These are phyloP conservation scores for Aspergillus bombycis DNA, from an alignment of 2,329 filamentous ascomycete genomes.

Conservation along the genomic window DNA sequence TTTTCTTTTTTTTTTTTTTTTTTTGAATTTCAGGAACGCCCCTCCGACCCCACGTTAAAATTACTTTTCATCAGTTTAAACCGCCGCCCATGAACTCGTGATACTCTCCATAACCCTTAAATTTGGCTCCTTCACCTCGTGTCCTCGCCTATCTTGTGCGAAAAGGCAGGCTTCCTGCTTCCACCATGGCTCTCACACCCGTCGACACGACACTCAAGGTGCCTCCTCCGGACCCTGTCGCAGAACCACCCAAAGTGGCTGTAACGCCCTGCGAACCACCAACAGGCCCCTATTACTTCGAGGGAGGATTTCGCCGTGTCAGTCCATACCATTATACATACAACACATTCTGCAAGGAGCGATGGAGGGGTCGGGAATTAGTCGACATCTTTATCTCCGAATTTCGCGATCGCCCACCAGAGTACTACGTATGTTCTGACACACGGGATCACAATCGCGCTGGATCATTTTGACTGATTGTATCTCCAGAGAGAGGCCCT, in stretches of 20 bases:
- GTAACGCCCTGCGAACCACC: slow-evolving; percentile 45
- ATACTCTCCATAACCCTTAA: neutral
- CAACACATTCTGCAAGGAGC: slow-evolving; percentile 90
- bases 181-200: slow-evolving; percentile 43
- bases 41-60: slow-evolving; percentile 4
- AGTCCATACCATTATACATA: slow-evolving; percentile 90
- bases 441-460: neutral
- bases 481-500: slow-evolving; percentile 69
- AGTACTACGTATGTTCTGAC: slow-evolving; percentile 75
- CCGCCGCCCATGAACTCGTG: neutral
- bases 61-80: neutral
- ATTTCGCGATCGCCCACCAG: slow-evolving; percentile 82
- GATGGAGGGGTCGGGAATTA: slow-evolving; percentile 81
- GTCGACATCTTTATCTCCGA: slow-evolving; percentile 89
- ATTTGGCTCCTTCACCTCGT: slow-evolving; percentile 43
- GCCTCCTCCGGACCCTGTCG: slow-evolving; percentile 28
- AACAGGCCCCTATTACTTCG: slow-evolving; percentile 76
- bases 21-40: neutral
- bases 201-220: slow-evolving; percentile 31
- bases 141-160: slow-evolving; percentile 44
- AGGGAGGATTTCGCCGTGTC: slow-evolving; percentile 80
- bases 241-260: slow-evolving; percentile 23
- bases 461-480: neutral
- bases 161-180: slow-evolving; percentile 36
- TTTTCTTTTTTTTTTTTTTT: neutral